A percentile compares a stretch with the other conserved stretches of the same genome.
Evolutionary conservation across 139 green algal genomes (phyloP).

Genomic region (Desmodesmus armatus): DNA sequence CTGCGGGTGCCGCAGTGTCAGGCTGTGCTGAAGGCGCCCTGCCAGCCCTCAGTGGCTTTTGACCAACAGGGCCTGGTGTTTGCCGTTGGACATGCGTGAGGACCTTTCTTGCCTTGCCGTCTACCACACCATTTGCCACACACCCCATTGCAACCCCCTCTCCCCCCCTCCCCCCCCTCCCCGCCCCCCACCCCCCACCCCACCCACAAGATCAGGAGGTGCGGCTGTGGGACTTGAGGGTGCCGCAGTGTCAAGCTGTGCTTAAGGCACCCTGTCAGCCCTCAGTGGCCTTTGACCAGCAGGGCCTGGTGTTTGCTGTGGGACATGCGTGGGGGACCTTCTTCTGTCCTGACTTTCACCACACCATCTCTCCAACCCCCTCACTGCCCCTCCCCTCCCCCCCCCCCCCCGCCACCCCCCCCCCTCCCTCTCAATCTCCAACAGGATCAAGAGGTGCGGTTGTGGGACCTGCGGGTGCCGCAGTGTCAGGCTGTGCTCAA

Average conservation of each 20-base stretch:
- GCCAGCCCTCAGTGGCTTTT: slow-evolving; percentile 70
- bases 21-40: slow-evolving; percentile 69
- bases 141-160: no score
- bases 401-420: no score
- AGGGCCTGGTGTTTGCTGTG: slow-evolving; percentile 93
- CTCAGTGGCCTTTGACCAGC: slow-evolving; percentile 78
- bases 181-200: no score
- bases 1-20: slow-evolving; percentile 81
- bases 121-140: no score
- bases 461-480: slow-evolving; percentile 91
- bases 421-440: no score
- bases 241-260: slow-evolving; percentile 75
- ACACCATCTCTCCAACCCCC: no score
- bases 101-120: no score
- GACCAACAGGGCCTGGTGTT: slow-evolving; percentile 94
- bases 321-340: no score
- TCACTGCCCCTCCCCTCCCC: no score
- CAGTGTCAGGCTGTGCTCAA: slow-evolving; percentile 76
- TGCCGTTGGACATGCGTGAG: no score
- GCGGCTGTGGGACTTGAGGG: slow-evolving; percentile 92
- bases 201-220: slow-evolving; percentile 88
- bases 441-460: slow-evolving; percentile 84
- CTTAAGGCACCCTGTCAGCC: slow-evolving; percentile 69
- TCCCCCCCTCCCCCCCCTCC: no score
- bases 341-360: no score